Evolutionary conservation across 495 filamentous ascomycete genomes (phyloP), one percentile per base, ranked within the genome.

Genomic region (Hypoxylon rickii): DNA sequence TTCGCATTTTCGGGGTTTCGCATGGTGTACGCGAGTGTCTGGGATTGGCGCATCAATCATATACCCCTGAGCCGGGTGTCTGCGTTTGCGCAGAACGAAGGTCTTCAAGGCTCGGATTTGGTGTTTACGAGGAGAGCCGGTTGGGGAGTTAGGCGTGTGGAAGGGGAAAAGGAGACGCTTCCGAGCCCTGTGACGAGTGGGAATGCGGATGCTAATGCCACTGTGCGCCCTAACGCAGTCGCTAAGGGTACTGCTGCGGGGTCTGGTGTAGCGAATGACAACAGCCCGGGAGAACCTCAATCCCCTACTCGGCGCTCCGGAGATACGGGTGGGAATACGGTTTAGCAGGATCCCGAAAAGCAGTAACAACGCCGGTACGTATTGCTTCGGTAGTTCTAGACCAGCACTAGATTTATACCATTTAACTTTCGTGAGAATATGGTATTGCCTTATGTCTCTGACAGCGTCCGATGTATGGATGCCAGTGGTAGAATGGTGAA

Each of bases 21-120:
- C 13, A 69, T 71, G 67, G 68, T 73, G 13, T 78, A 73, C 21
- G 74, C 74, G 0, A 65, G 61, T n/a, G 44, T 76, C 17, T 77
- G 68, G 63, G 70, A 77, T 47, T 77, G 69, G 68, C 61, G 74
- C 11, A 64, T 68, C 46, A 76, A 76, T 37, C 74, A 76, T 41
- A 68, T 76, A 22, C 73, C 74, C 8, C 65, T 76, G 16, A 66
- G 62, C 21, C 56, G 60, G 13, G 55, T 46, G 16, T 38, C 51
- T 32, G 50, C 59, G 16, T 69, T 69, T 22, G 11, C 41, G 2
- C 22, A 26, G 46, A 37, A 21, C 7, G 32, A 51, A 17, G 52
- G 8, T 7, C 47, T 8, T 13, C 48, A 40, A 45, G 37, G 36
- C 20, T 43, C 44, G 12, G 48, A 63, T 16, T 18, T 66, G 5